Evolutionary conservation across 2,329 filamentous ascomycete genomes (phyloP).

Genomic region (Fusarium gaditjirri): DNA sequence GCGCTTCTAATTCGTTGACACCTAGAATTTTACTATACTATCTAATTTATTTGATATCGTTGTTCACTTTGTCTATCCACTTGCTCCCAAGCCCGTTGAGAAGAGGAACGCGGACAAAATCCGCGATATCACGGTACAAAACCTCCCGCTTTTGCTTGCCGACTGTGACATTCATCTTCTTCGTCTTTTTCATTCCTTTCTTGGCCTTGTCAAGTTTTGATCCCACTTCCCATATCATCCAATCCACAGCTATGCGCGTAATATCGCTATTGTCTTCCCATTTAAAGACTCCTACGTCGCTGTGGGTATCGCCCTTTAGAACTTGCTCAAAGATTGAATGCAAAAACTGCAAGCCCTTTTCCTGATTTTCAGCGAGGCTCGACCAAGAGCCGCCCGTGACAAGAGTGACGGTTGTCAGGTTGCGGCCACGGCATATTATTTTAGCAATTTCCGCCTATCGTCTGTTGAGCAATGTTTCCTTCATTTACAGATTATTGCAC

Average conservation of each 20-base stretch:
- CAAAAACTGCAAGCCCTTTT: background rate
- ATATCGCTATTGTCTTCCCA: conserved; percentile 34
- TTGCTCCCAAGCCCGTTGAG: background rate
- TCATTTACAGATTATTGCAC: accelerated
- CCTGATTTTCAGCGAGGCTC: background rate
- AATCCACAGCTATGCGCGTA: background rate
- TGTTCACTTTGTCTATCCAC: conserved; percentile 18
- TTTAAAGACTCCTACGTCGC: background rate
- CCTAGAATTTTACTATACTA: background rate
- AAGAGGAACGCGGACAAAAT: background rate
- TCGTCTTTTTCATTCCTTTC: conserved; percentile 11
- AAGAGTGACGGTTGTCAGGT: conserved; percentile 11
- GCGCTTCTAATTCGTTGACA: too few relatives aligned
- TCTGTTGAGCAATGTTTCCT: background rate
- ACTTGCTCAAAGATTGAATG: background rate
- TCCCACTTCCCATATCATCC: conserved; percentile 13
- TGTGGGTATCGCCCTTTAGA: background rate
- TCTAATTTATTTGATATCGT: background rate
- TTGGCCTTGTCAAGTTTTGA: conserved; percentile 3
- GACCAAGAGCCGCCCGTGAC: background rate
- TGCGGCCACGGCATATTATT: conserved; percentile 3
- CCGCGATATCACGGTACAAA: conserved; percentile 7
- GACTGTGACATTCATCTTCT: background rate
- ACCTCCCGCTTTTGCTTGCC: conserved; percentile 1
- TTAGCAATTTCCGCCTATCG: conserved; percentile 18